These are phyloP conservation scores for Xylaria sp. DNA, from an alignment of 2,329 filamentous ascomycete genomes.

Conservation along the genomic window DNA sequence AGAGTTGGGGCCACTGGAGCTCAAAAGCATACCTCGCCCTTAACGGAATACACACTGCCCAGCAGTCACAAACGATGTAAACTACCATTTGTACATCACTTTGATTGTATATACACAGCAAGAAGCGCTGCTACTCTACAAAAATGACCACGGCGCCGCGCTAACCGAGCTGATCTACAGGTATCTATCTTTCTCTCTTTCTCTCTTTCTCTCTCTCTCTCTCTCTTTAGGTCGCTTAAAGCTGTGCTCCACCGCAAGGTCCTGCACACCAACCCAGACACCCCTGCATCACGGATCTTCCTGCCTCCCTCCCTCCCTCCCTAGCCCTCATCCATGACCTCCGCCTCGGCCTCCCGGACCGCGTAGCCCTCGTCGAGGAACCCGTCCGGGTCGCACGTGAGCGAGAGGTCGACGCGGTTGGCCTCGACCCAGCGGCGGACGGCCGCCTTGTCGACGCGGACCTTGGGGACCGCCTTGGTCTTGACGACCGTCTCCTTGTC, in stretches of 20 bases:
- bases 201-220: neutral
- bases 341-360: conserved; percentile 43
- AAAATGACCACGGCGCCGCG: no score
- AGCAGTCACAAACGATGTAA: no score
- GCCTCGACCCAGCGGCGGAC: conserved; percentile 68
- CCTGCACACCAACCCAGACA: neutral
- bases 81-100: no score
- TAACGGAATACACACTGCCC: no score
- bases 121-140: no score
- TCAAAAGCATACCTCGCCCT: no score
- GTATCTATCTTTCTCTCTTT: neutral
- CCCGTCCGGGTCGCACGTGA: conserved; percentile 71
- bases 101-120: no score
- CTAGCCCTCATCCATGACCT: conserved; percentile 38
- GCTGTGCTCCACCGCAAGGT: neutral
- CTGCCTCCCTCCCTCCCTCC: neutral
- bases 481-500: conserved; percentile 38
- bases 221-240: no score
- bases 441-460: conserved; percentile 56
- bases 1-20: no score
- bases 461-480: conserved; percentile 44
- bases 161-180: conserved; percentile 3
- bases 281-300: neutral
- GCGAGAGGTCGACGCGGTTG: conserved; percentile 64
- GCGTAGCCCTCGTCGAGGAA: conserved; percentile 74